A percentile compares a stretch with the other conserved stretches of the same genome.
These are phyloP conservation scores for Aspergillus bertholletiae DNA, from an alignment of 495 filamentous ascomycete species.

Conservation along the genomic window DNA sequence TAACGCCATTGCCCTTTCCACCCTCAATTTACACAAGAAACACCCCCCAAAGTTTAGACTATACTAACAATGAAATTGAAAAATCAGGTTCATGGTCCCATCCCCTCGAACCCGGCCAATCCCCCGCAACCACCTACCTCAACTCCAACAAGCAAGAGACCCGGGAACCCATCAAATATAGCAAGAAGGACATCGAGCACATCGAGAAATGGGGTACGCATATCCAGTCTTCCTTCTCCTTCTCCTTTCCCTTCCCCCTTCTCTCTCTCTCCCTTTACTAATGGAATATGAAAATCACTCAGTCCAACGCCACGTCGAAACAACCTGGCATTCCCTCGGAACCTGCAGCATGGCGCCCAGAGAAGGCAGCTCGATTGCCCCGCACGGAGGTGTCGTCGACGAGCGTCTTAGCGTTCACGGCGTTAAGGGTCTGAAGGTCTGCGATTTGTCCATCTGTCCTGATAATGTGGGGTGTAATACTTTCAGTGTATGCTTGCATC, in stretches of 20 bases:
- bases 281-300: too few species aligned
- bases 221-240: too few species aligned
- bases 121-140: constrained; percentile 40
- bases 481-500: constrained; percentile 49
- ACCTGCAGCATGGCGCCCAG: constrained; percentile 80
- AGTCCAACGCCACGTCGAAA: constrained; percentile 64
- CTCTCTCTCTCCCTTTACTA: too few species aligned
- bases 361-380: constrained; percentile 75
- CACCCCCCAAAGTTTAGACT: too few species aligned
- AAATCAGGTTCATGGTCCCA: constrained; percentile 37
- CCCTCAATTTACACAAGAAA: too few species aligned
- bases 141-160: constrained; percentile 52
- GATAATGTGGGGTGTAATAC: constrained; percentile 84
- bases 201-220: constrained; percentile 73
- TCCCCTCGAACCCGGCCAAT: constrained; percentile 45
- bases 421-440: constrained; percentile 76
- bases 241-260: too few species aligned
- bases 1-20: background rate
- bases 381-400: constrained; percentile 72
- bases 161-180: constrained; percentile 63
- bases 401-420: constrained; percentile 78
- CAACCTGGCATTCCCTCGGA: constrained; percentile 69
- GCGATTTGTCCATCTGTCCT: constrained; percentile 75
- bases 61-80: too few species aligned
- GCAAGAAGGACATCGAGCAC: constrained; percentile 60